phyloP scores from a whole-genome alignment of 306 rosid genomes.

The Herpetospermum pedunculosum region DNA sequence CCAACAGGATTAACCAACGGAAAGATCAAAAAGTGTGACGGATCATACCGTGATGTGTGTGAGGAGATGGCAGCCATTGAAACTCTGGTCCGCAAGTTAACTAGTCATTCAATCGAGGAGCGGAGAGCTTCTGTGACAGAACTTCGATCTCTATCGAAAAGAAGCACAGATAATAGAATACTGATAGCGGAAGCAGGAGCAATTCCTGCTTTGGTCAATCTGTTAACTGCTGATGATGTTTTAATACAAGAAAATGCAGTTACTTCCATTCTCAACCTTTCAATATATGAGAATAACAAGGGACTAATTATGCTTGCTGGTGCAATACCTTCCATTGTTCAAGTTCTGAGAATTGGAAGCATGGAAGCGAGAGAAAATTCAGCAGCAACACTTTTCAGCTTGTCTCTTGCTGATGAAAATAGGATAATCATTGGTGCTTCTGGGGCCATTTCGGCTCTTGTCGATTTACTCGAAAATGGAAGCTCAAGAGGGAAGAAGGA shows the following conservation, averaged over 20 bases:
- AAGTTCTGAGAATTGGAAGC: constrained; percentile 81
- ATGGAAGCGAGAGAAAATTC: constrained; percentile 93
- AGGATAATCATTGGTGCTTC: constrained; percentile 91
- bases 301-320: constrained; percentile 95
- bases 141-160: constrained; percentile 75
- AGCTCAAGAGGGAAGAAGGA: constrained; percentile 90
- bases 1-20: constrained; percentile 80
- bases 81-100: constrained; percentile 56
- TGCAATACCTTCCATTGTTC: constrained; percentile 88
- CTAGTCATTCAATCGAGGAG: constrained; percentile 58
- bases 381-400: constrained; percentile 87
- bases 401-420: constrained; percentile 95
- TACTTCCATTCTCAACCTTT: constrained; percentile 85
- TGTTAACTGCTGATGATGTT: constrained; percentile 63
- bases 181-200: constrained; percentile 93
- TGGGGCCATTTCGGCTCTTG: constrained; percentile 80
- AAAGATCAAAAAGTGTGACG: constrained; percentile 73
- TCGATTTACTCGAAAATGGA: constrained; percentile 76
- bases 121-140: constrained; percentile 64
- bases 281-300: constrained; percentile 83
- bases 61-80: constrained; percentile 74
- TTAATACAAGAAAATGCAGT: constrained; percentile 84
- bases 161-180: constrained; percentile 92
- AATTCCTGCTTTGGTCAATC: constrained; percentile 69
- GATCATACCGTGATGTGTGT: constrained; percentile 74